phyloP scores from a whole-genome alignment of 2,329 filamentous ascomycete species.

The Ophiognomonia clavigignenti-juglandacearum region DNA sequence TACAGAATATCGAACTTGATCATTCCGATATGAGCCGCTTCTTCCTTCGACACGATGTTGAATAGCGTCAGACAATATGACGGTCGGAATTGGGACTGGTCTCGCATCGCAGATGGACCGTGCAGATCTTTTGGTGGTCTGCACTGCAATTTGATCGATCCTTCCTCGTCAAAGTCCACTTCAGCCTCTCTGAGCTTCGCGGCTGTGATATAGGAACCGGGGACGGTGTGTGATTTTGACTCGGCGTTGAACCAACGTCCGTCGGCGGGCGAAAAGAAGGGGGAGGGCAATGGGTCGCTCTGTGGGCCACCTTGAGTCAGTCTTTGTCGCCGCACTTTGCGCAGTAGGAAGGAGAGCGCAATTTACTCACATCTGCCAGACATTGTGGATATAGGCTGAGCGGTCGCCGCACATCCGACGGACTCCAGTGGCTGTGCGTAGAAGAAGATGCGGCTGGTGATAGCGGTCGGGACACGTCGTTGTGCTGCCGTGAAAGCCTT shows the following conservation, averaged over 20 bases:
- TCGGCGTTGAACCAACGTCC: not conserved
- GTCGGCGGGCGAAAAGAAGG: not conserved
- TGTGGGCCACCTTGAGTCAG: not conserved
- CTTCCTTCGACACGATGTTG: not conserved
- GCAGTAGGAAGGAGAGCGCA: not conserved
- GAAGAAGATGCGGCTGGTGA: not conserved
- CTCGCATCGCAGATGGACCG: no score
- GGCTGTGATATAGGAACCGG: not conserved
- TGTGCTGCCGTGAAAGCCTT: no score
- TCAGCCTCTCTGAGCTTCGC: not conserved
- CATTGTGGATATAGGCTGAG: not conserved
- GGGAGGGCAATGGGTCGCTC: not conserved
- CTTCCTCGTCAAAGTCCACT: not conserved
- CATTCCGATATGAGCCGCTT: not conserved
- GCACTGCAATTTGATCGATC: not conserved
- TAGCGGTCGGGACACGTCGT: no score
- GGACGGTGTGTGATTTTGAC: not conserved
- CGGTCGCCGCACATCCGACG: not conserved
- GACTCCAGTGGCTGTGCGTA: not conserved
- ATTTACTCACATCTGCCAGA: not conserved
- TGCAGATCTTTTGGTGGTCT: not conserved
- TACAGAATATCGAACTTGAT: not conserved
- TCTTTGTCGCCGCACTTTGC: not conserved
- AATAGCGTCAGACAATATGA: not conserved
- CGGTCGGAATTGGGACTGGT: not conserved